Conservation (phyloP, 257 asterid species). For the Petunia axillaris region DNA sequence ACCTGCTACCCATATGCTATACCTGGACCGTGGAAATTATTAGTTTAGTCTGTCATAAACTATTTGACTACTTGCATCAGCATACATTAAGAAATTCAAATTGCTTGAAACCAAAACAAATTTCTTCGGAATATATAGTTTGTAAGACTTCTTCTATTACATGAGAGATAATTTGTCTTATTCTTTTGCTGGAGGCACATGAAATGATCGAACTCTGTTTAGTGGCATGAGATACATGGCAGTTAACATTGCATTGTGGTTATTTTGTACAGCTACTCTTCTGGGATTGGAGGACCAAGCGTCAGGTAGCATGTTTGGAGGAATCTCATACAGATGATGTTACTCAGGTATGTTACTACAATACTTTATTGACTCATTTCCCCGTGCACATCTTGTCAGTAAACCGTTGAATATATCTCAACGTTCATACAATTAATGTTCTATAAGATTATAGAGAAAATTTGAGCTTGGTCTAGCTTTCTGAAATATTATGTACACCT, state of each 20-base stretch:
- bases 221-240: conserved; percentile 7
- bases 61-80: background rate
- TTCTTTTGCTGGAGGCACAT: background rate
- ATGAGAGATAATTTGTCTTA: background rate
- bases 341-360: conserved; percentile 66
- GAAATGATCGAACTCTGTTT: background rate
- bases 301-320: conserved; percentile 78
- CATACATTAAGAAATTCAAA: background rate
- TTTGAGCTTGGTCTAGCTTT: no score
- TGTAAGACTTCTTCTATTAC: background rate
- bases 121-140: background rate
- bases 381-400: background rate
- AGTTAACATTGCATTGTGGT: background rate
- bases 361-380: conserved; percentile 1
- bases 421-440: background rate
- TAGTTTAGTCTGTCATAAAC: background rate
- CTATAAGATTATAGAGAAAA: background rate
- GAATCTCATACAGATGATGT: conserved; percentile 94
- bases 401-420: background rate
- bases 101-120: background rate
- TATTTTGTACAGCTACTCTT: conserved; percentile 51
- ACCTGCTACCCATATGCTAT: background rate
- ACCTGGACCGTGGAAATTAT: background rate
- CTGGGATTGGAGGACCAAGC: conserved; percentile 94
- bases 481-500: background rate